Conservation (phyloP, 83 land plant genomes). For the Thuja plicata region DNA sequence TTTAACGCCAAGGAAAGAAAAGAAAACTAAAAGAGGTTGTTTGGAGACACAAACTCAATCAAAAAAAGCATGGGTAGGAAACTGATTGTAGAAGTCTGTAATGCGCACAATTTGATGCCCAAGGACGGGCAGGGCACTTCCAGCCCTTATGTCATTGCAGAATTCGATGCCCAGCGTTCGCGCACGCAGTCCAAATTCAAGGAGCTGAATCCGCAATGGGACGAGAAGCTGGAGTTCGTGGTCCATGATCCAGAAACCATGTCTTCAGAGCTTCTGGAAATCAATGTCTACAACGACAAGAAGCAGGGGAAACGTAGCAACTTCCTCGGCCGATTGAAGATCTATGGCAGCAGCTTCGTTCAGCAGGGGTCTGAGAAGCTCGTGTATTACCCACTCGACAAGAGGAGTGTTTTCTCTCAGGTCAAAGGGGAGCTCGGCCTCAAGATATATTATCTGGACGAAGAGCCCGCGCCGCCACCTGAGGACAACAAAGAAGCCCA, state of each 20-base stretch:
- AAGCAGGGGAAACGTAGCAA: constrained; percentile 39
- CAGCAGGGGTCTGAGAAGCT: constrained; percentile 41
- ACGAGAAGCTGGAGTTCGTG: constrained; percentile 65
- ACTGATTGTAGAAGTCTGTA: constrained; percentile 57
- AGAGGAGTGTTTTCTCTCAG: constrained; percentile 75
- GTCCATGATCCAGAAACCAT: constrained; percentile 56
- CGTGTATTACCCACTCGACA: constrained; percentile 71
- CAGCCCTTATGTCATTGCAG: constrained; percentile 58
- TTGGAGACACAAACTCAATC: background rate
- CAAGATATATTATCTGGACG: constrained; percentile 52
- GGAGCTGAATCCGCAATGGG: constrained; percentile 76
- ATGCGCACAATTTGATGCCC: constrained; percentile 70
- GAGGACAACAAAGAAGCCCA: background rate
- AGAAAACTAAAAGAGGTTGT: background rate
- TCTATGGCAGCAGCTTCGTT: constrained; percentile 47
- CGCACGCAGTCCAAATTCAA: constrained; percentile 51
- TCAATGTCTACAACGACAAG: constrained; percentile 65
- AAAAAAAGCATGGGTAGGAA: constrained; percentile 16
- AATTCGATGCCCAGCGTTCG: constrained; percentile 68
- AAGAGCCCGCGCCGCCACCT: constrained; percentile 28
- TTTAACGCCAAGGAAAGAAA: background rate
- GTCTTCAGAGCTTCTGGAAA: constrained; percentile 48
- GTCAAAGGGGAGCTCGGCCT: constrained; percentile 74
- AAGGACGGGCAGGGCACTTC: constrained; percentile 81
- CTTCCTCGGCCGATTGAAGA: constrained; percentile 59